These are phyloP conservation scores for Draba incana DNA, from an alignment of 345 rosid genomes.

Conservation along the genomic window DNA sequence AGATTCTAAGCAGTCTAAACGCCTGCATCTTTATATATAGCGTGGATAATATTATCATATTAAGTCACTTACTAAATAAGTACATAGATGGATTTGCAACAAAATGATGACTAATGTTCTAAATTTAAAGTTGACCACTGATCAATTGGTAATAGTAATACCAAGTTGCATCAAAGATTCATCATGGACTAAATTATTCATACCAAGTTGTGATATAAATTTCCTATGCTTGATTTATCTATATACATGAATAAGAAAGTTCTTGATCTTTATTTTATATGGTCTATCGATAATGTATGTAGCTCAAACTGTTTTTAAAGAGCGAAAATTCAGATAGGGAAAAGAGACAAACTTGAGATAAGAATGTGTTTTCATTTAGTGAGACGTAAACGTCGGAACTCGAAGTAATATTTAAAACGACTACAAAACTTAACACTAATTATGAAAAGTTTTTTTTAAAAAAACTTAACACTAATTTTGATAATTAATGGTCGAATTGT, in stretches of 20 bases:
- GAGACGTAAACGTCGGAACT: constrained; percentile 28
- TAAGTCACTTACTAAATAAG: too few relatives aligned
- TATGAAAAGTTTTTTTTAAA: not conserved
- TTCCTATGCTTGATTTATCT: not conserved
- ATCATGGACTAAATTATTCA: not conserved
- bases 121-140: constrained; percentile 18
- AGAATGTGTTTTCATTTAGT: constrained; percentile 11
- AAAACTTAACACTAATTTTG: constrained; percentile 5
- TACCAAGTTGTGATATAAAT: not conserved
- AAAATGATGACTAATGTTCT: not conserved
- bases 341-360: constrained; percentile 15
- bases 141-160: constrained; percentile 8
- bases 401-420: constrained; percentile 25
- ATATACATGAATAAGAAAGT: constrained; percentile 16
- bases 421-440: constrained; percentile 17
- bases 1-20: not conserved
- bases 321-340: not conserved
- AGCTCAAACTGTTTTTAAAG: constrained; percentile 15
- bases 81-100: not conserved
- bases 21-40: not conserved
- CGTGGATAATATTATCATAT: not conserved
- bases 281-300: constrained; percentile 12
- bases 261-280: constrained; percentile 3
- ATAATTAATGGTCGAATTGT: constrained; percentile 19
- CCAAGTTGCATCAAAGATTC: constrained; percentile 9